Evolutionary conservation across 768 basidiomycete genomes (phyloP), one percentile per base, ranked within the genome.

Genomic region (Amanita exitialis): DNA sequence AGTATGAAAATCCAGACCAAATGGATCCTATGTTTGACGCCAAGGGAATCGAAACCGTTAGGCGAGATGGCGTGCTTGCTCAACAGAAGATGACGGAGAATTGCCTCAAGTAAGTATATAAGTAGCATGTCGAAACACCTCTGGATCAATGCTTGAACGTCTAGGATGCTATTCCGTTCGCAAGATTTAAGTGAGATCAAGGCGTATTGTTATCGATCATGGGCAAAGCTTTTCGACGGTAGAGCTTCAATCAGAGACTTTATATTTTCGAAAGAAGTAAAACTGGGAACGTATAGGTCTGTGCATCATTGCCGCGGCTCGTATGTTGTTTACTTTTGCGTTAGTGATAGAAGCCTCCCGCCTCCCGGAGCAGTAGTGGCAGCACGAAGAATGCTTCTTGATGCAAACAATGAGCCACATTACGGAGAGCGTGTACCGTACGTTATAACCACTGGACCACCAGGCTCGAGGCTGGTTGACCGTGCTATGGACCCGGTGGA

Each of bases 31-130:
- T 67, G 0, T 96, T 98, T 58, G 95, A 99, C 58, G 96, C 93
- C 5, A 98, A 99, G 62, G 96, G 96, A 0, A 97, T 99, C 48
- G 96, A 99, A 67, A 97, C 93, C 1, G 88, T 98, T 27, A 78
- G 96, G 4, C 73, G 96, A 53, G 96, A 99, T 60, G 92, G 92
- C 8, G 81, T 96, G 27, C 78, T 80, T 3, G 96, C 93, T 0
- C 90, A 92, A 62, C 78, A 82, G 59, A 97, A 96, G 69, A 93
- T 98, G 82, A 80, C 86, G 1, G 95, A 98, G 65, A 80, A 75
- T 4, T 86, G 84, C 58, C 64, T 97, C 48, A 96, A 93, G 94
- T 95, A 58, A 56, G 62, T 0, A 1, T 8, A 10, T 49, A 32
- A 21, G 34, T 9, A 37, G 10, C 10, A 10, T 35, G 20, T 4